phyloP scores from a whole-genome alignment of 768 basidiomycete species.

The Lyophyllum shimeji region DNA sequence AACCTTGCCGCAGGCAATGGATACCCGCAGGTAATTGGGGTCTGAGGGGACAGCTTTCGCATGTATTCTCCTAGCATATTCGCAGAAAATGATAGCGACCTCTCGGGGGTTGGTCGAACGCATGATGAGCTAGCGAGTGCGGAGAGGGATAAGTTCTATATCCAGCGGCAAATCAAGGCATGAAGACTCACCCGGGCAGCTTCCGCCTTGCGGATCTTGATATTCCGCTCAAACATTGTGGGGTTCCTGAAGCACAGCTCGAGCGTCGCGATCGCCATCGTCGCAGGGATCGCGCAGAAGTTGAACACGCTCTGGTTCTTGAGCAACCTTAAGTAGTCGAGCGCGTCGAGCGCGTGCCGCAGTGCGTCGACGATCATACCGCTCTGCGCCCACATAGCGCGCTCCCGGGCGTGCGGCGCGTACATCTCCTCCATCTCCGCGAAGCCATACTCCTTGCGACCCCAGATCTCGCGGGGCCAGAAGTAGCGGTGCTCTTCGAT shows the following conservation, averaged over 20 bases:
- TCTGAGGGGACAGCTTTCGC: slow-evolving; percentile 75
- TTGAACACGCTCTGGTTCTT: slow-evolving; percentile 93
- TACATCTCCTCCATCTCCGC: slow-evolving; percentile 68
- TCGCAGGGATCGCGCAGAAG: slow-evolving; percentile 91
- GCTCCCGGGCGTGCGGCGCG: slow-evolving; percentile 52
- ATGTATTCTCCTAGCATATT: slow-evolving; percentile 82
- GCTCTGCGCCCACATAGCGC: slow-evolving; percentile 79
- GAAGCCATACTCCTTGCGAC: slow-evolving; percentile 61
- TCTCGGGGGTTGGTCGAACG: slow-evolving; percentile 89
- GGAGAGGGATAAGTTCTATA: neutral
- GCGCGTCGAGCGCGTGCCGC: slow-evolving; percentile 76
- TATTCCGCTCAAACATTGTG: slow-evolving; percentile 78
- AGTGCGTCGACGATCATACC: slow-evolving; percentile 90
- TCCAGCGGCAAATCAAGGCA: neutral
- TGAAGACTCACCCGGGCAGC: slow-evolving; percentile 66
- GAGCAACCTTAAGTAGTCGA: slow-evolving; percentile 88
- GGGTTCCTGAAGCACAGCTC: slow-evolving; percentile 93
- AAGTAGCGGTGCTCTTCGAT: slow-evolving; percentile 81
- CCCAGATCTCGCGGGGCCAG: slow-evolving; percentile 96
- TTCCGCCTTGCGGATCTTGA: slow-evolving; percentile 93
- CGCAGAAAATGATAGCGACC: slow-evolving; percentile 85
- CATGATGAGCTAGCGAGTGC: slow-evolving; percentile 74
- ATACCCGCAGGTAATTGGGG: slow-evolving; percentile 82
- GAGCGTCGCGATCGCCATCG: slow-evolving; percentile 96
- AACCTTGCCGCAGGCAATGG: slow-evolving; percentile 83